phyloP scores from a whole-genome alignment of 208 protist genomes.

The Trypanosoma cruzi region DNA sequence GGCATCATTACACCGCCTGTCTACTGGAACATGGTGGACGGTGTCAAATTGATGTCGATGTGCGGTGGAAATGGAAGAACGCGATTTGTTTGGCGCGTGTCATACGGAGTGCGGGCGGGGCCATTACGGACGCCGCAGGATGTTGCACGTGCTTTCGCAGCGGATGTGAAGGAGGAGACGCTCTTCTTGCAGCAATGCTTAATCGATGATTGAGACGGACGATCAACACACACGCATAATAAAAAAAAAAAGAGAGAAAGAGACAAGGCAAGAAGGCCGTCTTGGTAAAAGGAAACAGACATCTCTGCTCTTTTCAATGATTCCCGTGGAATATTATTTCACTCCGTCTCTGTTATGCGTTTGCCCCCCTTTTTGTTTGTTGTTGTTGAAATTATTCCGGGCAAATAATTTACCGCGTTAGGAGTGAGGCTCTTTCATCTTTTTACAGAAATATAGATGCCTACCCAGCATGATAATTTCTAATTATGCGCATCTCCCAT shows the following conservation, averaged over 20 bases:
- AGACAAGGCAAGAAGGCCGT: background rate
- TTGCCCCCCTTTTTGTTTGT: background rate
- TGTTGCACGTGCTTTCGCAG: conserved; percentile 46
- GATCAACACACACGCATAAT: background rate
- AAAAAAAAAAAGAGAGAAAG: background rate
- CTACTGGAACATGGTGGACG: conserved; percentile 35
- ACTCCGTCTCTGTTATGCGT: background rate
- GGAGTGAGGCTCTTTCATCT: background rate
- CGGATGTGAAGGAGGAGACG: conserved; percentile 67
- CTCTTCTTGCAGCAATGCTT: conserved; percentile 81
- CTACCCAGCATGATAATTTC: too few species aligned
- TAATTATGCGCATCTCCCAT: too few species aligned
- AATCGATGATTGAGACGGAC: conserved; percentile 23
- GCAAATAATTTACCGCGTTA: background rate
- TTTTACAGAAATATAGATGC: too few species aligned
- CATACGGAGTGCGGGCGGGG: conserved; percentile 54
- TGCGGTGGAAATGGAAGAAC: background rate
- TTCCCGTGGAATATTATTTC: background rate
- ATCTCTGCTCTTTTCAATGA: background rate
- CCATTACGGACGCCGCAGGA: conserved; percentile 63
- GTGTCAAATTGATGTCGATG: conserved; percentile 9
- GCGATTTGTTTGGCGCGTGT: conserved; percentile 52
- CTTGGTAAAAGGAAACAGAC: background rate
- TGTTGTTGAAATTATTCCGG: too few species aligned
- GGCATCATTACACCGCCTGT: background rate